Percentiles rank a stretch among this genome's conserved stretches.
These are phyloP conservation scores for Carpinus viminea DNA, from an alignment of 306 rosid genomes.

Conservation along the genomic window DNA sequence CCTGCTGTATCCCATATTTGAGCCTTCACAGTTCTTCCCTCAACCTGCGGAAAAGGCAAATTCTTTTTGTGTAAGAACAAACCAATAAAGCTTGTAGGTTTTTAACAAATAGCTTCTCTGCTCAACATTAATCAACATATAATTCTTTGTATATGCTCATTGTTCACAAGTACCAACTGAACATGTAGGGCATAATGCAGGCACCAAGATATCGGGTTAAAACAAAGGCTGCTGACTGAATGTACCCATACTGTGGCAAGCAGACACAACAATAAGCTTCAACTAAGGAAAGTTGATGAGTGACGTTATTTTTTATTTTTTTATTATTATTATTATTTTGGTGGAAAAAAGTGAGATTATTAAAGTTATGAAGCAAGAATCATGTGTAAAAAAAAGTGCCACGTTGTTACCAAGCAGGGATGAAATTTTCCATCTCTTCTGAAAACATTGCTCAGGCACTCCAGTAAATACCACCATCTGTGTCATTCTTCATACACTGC, in stretches of 20 bases:
- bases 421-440: too few relatives aligned
- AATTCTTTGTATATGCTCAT: too few relatives aligned
- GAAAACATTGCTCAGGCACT: too few relatives aligned
- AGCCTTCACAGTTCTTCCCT: slow-evolving; percentile 86
- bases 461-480: background rate
- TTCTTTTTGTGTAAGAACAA: background rate
- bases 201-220: background rate
- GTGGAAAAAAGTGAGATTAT: background rate
- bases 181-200: background rate
- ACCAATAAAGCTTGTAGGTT: background rate
- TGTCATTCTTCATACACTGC: too few relatives aligned
- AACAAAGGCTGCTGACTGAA: background rate
- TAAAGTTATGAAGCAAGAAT: background rate
- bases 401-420: too few relatives aligned
- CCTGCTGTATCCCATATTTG: slow-evolving; percentile 99
- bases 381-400: background rate
- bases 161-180: too few relatives aligned
- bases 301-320: background rate
- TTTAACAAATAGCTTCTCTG: too few relatives aligned
- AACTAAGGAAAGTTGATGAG: too few relatives aligned
- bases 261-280: background rate
- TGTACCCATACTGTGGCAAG: background rate
- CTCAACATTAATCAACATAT: too few relatives aligned
- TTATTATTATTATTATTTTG: too few relatives aligned
- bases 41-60: slow-evolving; percentile 52